These are phyloP conservation scores for Patellifolia procumbens DNA, from an alignment of 179 eudicot species.

Conservation along the genomic window DNA sequence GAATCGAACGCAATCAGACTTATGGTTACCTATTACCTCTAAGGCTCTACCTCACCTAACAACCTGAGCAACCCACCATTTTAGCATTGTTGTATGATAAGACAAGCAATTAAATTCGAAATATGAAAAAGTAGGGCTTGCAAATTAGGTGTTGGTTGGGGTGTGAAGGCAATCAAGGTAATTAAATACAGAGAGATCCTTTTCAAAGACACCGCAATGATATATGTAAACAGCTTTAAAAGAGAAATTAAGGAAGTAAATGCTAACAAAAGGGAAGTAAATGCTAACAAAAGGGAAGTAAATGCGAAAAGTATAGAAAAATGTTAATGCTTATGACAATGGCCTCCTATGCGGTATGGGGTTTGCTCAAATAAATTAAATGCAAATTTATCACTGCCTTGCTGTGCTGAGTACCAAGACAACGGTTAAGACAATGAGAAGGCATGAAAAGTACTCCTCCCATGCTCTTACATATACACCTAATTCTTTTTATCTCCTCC, in stretches of 20 bases:
- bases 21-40: too few species aligned
- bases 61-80: neutral
- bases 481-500: neutral
- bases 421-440: constrained; percentile 22
- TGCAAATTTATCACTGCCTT: constrained; percentile 17
- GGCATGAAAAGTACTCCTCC: neutral
- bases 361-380: constrained; percentile 15
- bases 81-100: neutral
- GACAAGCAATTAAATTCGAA: neutral
- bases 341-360: neutral
- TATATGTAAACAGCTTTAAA: neutral
- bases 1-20: too few species aligned
- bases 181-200: neutral
- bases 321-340: neutral
- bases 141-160: neutral
- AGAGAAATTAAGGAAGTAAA: neutral
- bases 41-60: too few species aligned
- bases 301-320: neutral
- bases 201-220: neutral
- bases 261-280: too few species aligned
- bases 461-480: neutral
- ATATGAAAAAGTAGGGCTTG: neutral
- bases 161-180: neutral
- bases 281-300: neutral
- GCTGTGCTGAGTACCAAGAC: constrained; percentile 13